Evolutionary conservation across 179 eudicot species (phyloP), one percentile per base, ranked within the genome.

Genomic region (Beta lomatogona): DNA sequence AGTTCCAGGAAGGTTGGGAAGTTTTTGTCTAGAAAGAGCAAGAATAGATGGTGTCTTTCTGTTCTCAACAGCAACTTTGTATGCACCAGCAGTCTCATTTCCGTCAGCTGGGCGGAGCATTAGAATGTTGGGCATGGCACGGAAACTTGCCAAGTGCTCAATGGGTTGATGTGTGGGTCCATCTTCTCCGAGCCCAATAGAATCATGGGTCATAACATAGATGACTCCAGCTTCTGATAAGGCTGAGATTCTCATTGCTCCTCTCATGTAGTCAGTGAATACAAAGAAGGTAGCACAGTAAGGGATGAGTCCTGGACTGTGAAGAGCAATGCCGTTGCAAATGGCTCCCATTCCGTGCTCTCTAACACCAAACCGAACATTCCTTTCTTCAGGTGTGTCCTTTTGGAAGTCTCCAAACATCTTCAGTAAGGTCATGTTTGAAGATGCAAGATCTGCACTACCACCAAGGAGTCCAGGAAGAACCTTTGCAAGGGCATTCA

Each of bases 191-290:
- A 89, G 87, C 44, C 92, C 93, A 52, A 91, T 89, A 16, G 93
- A 91, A 77, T 91, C 93, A n/a, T 91, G 93, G 66, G 93, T 91
- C 92, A 91, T 88, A 31, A 89, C 85, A 46, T 88, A 91, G 77
- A 91, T 84, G 50, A 91, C 92, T 28, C 93, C 84, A 21, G 93
- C 92, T 36, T 83, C 77, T 21, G 89, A 82, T 46, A 89, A 71
- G 58, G 93, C 91, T 5, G 93, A 86, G 63, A 91, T 81, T 54
- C 92, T 80, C n/a, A 91, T 88, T 19, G 93, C 84, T n/a, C 82
- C 89, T 77, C 89, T 86, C 93, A 91, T 91, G 93, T 91, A 89
- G 72, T 91, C 93, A 6, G 92, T 87, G 92, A 91, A 89, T 57
- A 88, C 88, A 48, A 91, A 88, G 86, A 89, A 91, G 81, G 93